Evolutionary conservation across 1,139 yeast species (phyloP), one percentile per base, ranked within the genome.

Genomic region (Scheffersomyces quercinus): DNA sequence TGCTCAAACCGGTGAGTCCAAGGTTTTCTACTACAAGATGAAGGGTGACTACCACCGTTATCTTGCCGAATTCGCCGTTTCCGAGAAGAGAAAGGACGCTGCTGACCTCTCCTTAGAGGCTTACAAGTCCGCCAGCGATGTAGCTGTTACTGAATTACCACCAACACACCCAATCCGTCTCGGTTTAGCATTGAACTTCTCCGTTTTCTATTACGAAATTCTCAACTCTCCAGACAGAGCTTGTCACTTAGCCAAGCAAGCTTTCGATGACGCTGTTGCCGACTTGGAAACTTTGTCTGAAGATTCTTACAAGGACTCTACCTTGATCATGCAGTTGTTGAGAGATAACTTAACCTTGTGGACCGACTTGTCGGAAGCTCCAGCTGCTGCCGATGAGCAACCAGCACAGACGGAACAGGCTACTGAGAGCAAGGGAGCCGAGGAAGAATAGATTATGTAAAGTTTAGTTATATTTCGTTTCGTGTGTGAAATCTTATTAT

Each of bases 41-140:
- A 91, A 93, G 81, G 99, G 98, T 77, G 99, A 93, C 72, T 93
- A 93, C 81, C 96, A 91, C 80, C 96, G 99, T 77, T 93, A 93
- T 73, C 82, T 93, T 74, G 98, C 98, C 52, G 99, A 93, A 76
- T 93, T 93, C 64, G 95, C 97, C 52, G 79, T 83, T 56, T 83
- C 89, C 55, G 97, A 89, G 59, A 87, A 88, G 75, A 88, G 97
- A 67, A 88, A 89, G 68, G 90, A 81, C 54, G 95, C 97, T 52
- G 95, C 98, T 44, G 93, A 88, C 62, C 80, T 86, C 57, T 91
- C 98, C 38, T 82, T 90, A 66, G 96, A 89, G 68, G 95, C 97
- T 54, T 93, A 93, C 80, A 88, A 88, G 73, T 71, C 95, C 53
- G 99, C 99, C 42, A 85, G 96, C 47, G 98, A 90, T 62, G 95